Percentiles rank a stretch among this genome's conserved stretches.
Evolutionary conservation across 306 rosid genomes (phyloP).

Genomic region (Calophaca sinica): DNA sequence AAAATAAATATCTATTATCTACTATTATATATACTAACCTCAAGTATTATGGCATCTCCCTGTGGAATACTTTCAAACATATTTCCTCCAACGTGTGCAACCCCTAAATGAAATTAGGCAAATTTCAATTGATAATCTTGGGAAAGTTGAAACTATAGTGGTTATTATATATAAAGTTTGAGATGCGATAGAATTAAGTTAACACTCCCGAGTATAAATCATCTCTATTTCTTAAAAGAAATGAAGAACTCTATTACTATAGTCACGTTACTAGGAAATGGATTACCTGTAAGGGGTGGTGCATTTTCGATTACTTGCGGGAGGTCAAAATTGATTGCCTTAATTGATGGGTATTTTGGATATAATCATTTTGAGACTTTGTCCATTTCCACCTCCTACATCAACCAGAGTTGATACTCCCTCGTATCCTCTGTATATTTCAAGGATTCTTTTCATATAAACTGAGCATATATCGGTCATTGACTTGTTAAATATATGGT

Average conservation of each 20-base stretch:
- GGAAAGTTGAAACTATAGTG: too few species aligned
- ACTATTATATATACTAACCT: constrained; percentile 46
- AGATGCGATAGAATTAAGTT: too few species aligned
- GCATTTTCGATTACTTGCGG: constrained; percentile 49
- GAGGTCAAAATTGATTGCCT: constrained; percentile 53
- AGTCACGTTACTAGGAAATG: too few species aligned
- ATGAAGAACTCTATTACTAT: too few species aligned
- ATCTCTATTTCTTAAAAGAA: too few species aligned
- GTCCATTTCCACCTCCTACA: constrained; percentile 53
- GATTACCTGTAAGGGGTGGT: constrained; percentile 20
- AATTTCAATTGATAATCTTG: not conserved
- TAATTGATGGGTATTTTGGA: constrained; percentile 51
- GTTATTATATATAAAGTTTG: too few species aligned
- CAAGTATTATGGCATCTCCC: constrained; percentile 48
- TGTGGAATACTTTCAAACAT: constrained; percentile 47
- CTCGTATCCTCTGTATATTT: constrained; percentile 47
- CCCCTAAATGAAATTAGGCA: constrained; percentile 23
- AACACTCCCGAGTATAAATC: too few species aligned
- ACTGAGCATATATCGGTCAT: constrained; percentile 16
- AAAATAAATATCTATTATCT: not conserved
- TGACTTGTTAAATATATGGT: constrained; percentile 41
- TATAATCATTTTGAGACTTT: constrained; percentile 41
- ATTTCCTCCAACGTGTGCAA: constrained; percentile 47
- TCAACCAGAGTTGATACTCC: constrained; percentile 48
- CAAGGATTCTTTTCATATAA: constrained; percentile 40